phyloP scores from a whole-genome alignment of 2,329 filamentous ascomycete genomes.

The Fonsecaea monophora region DNA sequence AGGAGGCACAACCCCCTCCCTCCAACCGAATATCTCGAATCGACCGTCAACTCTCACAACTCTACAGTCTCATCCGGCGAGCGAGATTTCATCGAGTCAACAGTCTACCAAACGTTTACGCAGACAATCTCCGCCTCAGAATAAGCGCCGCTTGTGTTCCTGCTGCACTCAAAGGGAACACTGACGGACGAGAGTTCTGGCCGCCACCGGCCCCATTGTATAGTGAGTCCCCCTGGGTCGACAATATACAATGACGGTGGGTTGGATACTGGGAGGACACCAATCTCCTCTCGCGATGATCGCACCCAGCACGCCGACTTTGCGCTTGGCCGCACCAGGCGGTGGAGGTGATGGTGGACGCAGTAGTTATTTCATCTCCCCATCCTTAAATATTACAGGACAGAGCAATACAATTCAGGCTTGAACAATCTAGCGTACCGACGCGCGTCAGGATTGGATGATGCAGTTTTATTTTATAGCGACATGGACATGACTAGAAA shows the following conservation, averaged over 20 bases:
- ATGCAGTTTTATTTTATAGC: constrained; percentile 21
- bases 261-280: constrained; percentile 18
- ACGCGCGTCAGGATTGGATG: constrained; percentile 40
- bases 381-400: constrained; percentile 3
- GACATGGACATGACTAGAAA: constrained; percentile 20
- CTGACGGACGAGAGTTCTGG: too few relatives aligned
- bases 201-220: too few relatives aligned
- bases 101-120: too few relatives aligned
- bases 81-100: too few relatives aligned
- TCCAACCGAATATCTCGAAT: too few relatives aligned
- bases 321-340: constrained; percentile 8
- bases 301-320: constrained; percentile 16
- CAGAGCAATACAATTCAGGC: constrained; percentile 29
- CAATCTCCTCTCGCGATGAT: constrained; percentile 22
- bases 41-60: too few relatives aligned
- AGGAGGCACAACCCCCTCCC: too few relatives aligned
- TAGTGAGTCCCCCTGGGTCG: too few relatives aligned
- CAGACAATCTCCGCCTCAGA: too few relatives aligned
- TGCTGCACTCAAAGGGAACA: too few relatives aligned
- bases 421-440: constrained; percentile 39
- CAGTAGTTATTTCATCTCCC: constrained; percentile 18
- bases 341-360: constrained; percentile 3
- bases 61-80: too few relatives aligned
- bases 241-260: constrained; percentile 15
- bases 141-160: too few relatives aligned